Evolutionary conservation across 192 early-diverging fungal species (phyloP), one percentile per base, ranked within the genome.

Genomic region (Coemansia umbellata): DNA sequence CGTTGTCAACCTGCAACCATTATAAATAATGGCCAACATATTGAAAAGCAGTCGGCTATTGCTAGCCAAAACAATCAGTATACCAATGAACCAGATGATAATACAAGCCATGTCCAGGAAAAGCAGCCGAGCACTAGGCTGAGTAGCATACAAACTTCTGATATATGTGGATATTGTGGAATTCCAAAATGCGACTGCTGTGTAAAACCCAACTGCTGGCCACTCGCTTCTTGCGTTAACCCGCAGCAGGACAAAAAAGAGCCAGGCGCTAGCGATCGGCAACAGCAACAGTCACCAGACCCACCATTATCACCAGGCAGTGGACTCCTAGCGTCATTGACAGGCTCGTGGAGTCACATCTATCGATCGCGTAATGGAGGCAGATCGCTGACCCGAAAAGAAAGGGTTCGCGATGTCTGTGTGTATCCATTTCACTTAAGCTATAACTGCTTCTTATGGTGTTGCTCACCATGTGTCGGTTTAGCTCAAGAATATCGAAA

Each of bases 381-480:
- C 31, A 23, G 27, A 27, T 27, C 44, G 11, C 47, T 41, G 19
- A 23, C 31, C 60, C 37, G 42, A 35, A 28, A 27, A 2, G 37
- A 44, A 2, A 54, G 42, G 3, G 37, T 63, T n/a, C 60, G 64
- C 28, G 60, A 63, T 33, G 37, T 57, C 5, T 44, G 58, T 4
- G 53, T 37, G 7, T 74, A 55, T 15, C 71, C 71, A 4, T 67
- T 74, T 53, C 55, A 37, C 22, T 41, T 63, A 2, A 32, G 64
- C 4, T 74, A 63, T 45, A 74, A 74, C 48, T 74, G 71, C 50
- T 28, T 74, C n/a, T 43, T 74, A 13, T 59, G 63, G 60, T 74
- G 64, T 52, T 35, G 55, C 11, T 52, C 45, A 0, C 71, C 71
- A 2, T 76, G 74, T 24, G 50, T 69, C 26, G 48, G 52, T 19